A percentile compares a stretch with the other conserved stretches of the same genome.
phyloP scores from a whole-genome alignment of 805 yeast genomes.

The Ogataea kodamae region DNA sequence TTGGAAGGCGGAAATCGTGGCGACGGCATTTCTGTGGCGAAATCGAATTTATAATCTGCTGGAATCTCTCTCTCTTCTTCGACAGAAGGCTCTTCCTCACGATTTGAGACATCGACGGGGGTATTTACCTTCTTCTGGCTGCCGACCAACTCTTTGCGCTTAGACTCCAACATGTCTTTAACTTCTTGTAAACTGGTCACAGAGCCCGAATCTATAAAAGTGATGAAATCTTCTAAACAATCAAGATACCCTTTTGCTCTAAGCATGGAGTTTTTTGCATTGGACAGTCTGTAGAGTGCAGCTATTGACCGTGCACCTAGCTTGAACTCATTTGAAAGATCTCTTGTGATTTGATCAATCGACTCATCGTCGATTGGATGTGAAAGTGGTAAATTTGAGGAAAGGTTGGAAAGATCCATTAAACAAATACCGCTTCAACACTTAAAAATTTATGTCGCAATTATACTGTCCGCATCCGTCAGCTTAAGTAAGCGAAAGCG shows the following conservation, averaged over 20 bases:
- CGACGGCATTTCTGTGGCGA: slow-evolving; percentile 8
- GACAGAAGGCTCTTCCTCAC: background rate
- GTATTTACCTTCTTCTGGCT: background rate
- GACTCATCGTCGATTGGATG: slow-evolving; percentile 45
- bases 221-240: slow-evolving; percentile 52
- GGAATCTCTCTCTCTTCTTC: slow-evolving; percentile 11
- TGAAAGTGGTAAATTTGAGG: slow-evolving; percentile 52
- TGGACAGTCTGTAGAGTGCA: slow-evolving; percentile 58
- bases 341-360: slow-evolving; percentile 46
- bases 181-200: slow-evolving; percentile 36
- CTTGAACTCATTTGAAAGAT: slow-evolving; percentile 61
- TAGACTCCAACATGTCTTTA: slow-evolving; percentile 34
- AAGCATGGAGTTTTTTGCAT: slow-evolving; percentile 44
- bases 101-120: background rate
- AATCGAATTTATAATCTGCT: slow-evolving; percentile 16
- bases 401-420: slow-evolving; percentile 64
- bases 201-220: slow-evolving; percentile 20
- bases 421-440: slow-evolving; percentile 5
- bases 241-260: slow-evolving; percentile 58
- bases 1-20: slow-evolving; percentile 29
- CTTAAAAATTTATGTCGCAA: slow-evolving; percentile 8
- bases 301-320: slow-evolving; percentile 72
- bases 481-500: no score
- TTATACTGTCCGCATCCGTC: no score
- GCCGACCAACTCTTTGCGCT: slow-evolving; percentile 25